phyloP scores from a whole-genome alignment of 345 rosid genomes.

The Ailanthus altissimus region DNA sequence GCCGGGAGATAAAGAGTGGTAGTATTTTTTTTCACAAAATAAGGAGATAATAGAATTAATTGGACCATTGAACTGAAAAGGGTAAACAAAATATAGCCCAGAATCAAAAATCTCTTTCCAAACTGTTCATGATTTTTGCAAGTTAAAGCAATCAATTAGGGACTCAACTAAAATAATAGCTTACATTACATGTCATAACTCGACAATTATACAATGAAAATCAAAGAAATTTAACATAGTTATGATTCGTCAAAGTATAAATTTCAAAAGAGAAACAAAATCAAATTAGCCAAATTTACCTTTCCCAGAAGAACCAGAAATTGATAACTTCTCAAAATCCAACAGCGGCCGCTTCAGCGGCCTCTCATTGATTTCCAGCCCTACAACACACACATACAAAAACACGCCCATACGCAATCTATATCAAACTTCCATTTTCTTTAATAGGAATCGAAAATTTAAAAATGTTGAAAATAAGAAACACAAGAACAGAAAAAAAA shows the following conservation, averaged over 20 bases:
- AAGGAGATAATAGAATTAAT: neutral
- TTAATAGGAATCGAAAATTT: neutral
- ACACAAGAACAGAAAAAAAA: neutral
- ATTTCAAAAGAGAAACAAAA: neutral
- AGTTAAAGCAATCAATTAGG: neutral
- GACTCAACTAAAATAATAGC: no score
- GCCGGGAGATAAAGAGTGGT: neutral
- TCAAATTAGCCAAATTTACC: slow-evolving; percentile 30
- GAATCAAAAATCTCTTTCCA: no score
- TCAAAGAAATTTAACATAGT: neutral
- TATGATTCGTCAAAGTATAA: neutral
- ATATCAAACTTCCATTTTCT: neutral
- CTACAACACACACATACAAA: slow-evolving; percentile 26
- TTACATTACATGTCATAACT: no score
- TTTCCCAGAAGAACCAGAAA: slow-evolving; percentile 41
- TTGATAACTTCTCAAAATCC: slow-evolving; percentile 57
- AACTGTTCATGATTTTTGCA: neutral
- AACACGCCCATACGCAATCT: neutral
- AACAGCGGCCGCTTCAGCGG: slow-evolving; percentile 58
- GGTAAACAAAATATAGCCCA: neutral
- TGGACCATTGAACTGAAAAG: neutral
- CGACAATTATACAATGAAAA: neutral
- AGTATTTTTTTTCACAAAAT: neutral
- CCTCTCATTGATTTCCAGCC: slow-evolving; percentile 85
- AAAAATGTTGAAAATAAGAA: neutral